phyloP scores from a whole-genome alignment of 164 flowering plant genomes.

The Amborella trichopoda region DNA sequence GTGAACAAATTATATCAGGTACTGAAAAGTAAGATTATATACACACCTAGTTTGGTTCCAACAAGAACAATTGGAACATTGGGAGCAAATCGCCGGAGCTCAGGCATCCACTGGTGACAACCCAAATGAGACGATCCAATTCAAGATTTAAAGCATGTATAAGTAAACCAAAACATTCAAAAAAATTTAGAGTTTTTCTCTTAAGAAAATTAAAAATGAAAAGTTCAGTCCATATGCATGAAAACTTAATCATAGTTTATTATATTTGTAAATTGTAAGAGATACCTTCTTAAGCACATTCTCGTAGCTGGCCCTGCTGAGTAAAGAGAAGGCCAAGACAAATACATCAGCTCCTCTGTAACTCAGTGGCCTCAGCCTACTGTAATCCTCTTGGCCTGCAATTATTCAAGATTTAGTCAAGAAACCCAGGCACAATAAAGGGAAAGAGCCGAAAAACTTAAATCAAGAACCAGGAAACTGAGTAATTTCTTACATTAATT shows the following conservation, averaged over 20 bases:
- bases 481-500: too few relatives aligned
- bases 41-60: slow-evolving; percentile 88
- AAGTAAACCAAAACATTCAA: background rate
- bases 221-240: too few relatives aligned
- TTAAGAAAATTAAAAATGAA: background rate
- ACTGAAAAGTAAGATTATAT: background rate
- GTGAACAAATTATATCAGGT: too few relatives aligned
- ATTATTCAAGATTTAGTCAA: too few relatives aligned
- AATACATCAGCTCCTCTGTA: slow-evolving; percentile 97
- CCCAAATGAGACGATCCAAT: too few relatives aligned
- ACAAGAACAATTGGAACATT: slow-evolving; percentile 94
- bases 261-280: too few relatives aligned
- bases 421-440: too few relatives aligned
- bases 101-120: slow-evolving; percentile 91
- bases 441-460: too few relatives aligned
- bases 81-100: slow-evolving; percentile 92
- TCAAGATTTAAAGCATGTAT: background rate
- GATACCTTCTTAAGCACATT: slow-evolving; percentile 99
- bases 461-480: too few relatives aligned
- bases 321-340: slow-evolving; percentile 90
- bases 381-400: slow-evolving; percentile 96
- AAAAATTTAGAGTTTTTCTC: too few relatives aligned
- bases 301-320: slow-evolving; percentile 96
- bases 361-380: slow-evolving; percentile 96
- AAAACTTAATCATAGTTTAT: too few relatives aligned